phyloP scores from a whole-genome alignment of 805 yeast species.

The Wickerhamiella galacta region DNA sequence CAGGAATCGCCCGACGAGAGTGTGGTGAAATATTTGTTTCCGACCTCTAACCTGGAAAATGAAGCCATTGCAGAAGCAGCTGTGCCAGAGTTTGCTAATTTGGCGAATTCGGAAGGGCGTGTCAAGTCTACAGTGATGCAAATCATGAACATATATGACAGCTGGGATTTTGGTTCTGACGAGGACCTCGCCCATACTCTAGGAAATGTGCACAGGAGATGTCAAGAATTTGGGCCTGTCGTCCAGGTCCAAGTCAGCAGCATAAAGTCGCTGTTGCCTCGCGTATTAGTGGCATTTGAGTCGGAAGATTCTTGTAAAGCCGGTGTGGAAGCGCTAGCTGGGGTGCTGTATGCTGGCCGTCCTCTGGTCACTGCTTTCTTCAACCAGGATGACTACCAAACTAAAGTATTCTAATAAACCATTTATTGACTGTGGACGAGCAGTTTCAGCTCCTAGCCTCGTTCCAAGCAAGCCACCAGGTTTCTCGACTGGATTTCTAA shows the following conservation, averaged over 20 bases:
- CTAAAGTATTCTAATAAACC: no score
- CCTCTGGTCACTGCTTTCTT: constrained; percentile 1
- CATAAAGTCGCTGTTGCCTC: constrained; percentile 31
- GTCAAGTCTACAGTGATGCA: neutral
- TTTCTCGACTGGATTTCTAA: no score
- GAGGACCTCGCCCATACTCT: neutral
- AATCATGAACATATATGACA: constrained; percentile 2
- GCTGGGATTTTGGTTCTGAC: neutral
- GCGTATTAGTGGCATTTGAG: constrained; percentile 49
- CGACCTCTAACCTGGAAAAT: neutral
- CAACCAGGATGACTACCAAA: neutral
- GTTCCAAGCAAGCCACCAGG: no score
- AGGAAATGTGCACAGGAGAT: constrained; percentile 33
- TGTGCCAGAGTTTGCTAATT: neutral
- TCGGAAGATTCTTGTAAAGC: constrained; percentile 32
- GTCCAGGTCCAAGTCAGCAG: constrained; percentile 39
- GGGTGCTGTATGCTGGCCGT: constrained; percentile 19
- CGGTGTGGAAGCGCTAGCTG: constrained; percentile 45
- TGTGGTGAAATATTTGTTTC: neutral
- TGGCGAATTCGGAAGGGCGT: neutral
- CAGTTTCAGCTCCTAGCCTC: no score
- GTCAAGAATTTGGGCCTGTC: constrained; percentile 35
- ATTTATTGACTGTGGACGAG: no score
- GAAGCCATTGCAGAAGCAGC: neutral
- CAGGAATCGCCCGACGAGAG: neutral